phyloP scores from a whole-genome alignment of 345 rosid species.

The Pseudoturritis turrita region DNA sequence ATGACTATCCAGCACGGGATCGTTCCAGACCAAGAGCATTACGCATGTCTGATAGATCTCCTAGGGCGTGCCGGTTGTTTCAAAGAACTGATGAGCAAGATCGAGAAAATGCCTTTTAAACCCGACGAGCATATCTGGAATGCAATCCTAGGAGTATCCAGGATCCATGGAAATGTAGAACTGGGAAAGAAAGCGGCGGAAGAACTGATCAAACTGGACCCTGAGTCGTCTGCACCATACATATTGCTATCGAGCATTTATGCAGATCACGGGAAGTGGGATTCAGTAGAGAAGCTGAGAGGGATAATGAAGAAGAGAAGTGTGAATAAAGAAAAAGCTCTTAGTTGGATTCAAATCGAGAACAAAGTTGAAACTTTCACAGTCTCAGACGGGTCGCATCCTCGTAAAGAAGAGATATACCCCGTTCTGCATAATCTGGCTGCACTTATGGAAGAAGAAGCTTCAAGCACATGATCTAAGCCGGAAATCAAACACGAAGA shows the following conservation, averaged over 20 bases:
- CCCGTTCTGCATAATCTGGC: slow-evolving; percentile 40
- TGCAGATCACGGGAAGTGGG: slow-evolving; percentile 54
- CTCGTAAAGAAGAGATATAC: slow-evolving; percentile 44
- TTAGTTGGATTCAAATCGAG: slow-evolving; percentile 61
- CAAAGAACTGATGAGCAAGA: slow-evolving; percentile 42
- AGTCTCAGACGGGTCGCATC: slow-evolving; percentile 45
- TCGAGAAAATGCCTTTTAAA: slow-evolving; percentile 45
- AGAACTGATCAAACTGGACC: slow-evolving; percentile 45
- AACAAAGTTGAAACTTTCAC: slow-evolving; percentile 47
- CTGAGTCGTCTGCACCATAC: slow-evolving; percentile 54
- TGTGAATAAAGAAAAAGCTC: slow-evolving; percentile 47
- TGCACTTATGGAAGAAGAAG: slow-evolving; percentile 42
- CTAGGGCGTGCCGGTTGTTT: slow-evolving; percentile 61
- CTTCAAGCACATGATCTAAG: slow-evolving; percentile 29
- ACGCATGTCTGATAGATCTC: slow-evolving; percentile 73
- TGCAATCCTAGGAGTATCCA: slow-evolving; percentile 51
- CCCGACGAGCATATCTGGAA: slow-evolving; percentile 47
- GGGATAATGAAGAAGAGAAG: slow-evolving; percentile 45
- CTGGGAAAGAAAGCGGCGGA: slow-evolving; percentile 57
- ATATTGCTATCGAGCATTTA: slow-evolving; percentile 50
- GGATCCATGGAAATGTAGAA: slow-evolving; percentile 49
- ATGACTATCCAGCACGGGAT: slow-evolving; percentile 42
- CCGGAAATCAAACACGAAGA: background rate
- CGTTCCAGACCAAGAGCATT: slow-evolving; percentile 64
- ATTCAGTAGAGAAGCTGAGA: slow-evolving; percentile 52